phyloP scores from a whole-genome alignment of 192 early-diverging fungal species.

The Linnemannia zychae region DNA sequence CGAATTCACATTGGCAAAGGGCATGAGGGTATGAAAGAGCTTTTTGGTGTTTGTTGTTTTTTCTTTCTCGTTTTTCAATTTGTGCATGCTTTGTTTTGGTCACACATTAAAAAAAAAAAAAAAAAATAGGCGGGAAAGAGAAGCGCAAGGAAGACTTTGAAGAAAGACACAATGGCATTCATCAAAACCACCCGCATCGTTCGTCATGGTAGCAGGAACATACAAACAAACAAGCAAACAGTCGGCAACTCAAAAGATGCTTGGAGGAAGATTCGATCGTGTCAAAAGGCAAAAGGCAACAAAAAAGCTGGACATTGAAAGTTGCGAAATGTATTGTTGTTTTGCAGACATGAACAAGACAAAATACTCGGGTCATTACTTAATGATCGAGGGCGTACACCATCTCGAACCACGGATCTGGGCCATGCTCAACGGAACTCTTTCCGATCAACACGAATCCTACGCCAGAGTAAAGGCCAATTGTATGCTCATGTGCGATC shows the following conservation, averaged over 20 bases:
- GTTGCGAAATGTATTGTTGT: too few relatives aligned
- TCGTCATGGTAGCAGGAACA: not conserved
- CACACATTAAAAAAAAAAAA: not conserved
- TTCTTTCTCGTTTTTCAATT: not conserved
- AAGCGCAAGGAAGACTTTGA: not conserved
- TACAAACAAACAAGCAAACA: not conserved
- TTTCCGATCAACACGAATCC: slow-evolving; percentile 70
- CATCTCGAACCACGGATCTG: slow-evolving; percentile 64
- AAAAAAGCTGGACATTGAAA: too few relatives aligned
- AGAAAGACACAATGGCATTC: too few relatives aligned
- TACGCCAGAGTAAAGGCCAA: slow-evolving; percentile 71
- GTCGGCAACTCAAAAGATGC: not conserved
- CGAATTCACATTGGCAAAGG: too few relatives aligned
- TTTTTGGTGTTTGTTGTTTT: too few relatives aligned
- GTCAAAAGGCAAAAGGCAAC: not conserved
- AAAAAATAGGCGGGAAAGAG: not conserved
- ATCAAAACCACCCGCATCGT: too few relatives aligned
- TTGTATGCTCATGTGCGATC: slow-evolving; percentile 67
- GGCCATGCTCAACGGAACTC: slow-evolving; percentile 75
- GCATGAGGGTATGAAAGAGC: too few relatives aligned
- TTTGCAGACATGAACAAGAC: not conserved
- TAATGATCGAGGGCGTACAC: slow-evolving; percentile 3
- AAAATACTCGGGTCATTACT: not conserved
- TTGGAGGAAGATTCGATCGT: not conserved
- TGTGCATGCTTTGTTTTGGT: not conserved